Percentiles rank a stretch among this genome's conserved stretches.
These are phyloP conservation scores for Choiromyces venosus DNA, from an alignment of 495 filamentous ascomycete species.

Conservation along the genomic window DNA sequence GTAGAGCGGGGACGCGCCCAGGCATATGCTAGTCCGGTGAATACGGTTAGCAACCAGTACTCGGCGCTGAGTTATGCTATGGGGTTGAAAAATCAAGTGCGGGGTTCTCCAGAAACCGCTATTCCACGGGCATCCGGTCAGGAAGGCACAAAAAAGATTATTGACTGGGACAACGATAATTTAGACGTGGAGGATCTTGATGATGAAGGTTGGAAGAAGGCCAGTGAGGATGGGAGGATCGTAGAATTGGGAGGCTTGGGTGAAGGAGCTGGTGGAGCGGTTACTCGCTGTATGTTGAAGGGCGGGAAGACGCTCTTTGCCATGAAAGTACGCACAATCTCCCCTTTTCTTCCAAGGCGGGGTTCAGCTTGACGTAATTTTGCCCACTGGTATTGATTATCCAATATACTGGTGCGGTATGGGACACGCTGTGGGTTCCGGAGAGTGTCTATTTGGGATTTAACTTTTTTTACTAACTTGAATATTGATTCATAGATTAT, in stretches of 20 bases:
- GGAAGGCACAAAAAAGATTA: conserved; percentile 34
- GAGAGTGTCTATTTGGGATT: conserved; percentile 18
- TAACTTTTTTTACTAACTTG: conserved; percentile 34
- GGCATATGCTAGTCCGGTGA: conserved; percentile 30
- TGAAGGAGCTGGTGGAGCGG: conserved; percentile 92
- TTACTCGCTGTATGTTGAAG: conserved; percentile 81
- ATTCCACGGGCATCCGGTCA: conserved; percentile 15
- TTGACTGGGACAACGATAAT: conserved; percentile 42
- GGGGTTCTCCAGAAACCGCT: conserved; percentile 35
- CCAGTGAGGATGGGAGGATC: conserved; percentile 79
- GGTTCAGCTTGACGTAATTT: background rate
- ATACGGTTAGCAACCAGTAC: conserved; percentile 35
- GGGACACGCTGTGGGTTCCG: background rate
- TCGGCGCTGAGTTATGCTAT: conserved; percentile 40
- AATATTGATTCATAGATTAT: conserved; percentile 62
- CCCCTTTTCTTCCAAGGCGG: conserved; percentile 2
- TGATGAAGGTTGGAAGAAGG: conserved; percentile 90
- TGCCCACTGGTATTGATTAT: background rate
- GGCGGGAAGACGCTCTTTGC: conserved; percentile 93
- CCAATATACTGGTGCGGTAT: background rate
- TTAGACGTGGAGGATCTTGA: conserved; percentile 90
- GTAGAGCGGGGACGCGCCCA: conserved; percentile 23
- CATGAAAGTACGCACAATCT: conserved; percentile 65
- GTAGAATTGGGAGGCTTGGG: conserved; percentile 83
- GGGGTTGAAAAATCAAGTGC: conserved; percentile 41